Evolutionary conservation across 1,284 basidiomycete genomes (phyloP).

Genomic region (Fomitopsis betulina): DNA sequence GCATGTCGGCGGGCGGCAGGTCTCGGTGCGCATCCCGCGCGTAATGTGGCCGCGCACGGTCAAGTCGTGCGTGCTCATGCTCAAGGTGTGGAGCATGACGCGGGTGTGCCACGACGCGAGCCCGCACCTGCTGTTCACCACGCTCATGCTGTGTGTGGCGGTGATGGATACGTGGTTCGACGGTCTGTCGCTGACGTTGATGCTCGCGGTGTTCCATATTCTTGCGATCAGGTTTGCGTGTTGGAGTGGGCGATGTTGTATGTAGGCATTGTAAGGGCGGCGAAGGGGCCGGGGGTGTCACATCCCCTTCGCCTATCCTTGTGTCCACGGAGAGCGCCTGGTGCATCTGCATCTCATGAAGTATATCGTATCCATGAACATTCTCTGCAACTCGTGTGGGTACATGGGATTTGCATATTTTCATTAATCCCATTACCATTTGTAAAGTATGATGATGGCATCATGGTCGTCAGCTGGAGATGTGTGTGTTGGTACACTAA

Average conservation of each 20-base stretch:
- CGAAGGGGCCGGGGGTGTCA: neutral
- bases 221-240: slow-evolving; percentile 21
- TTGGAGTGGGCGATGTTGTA: slow-evolving; percentile 9
- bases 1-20: slow-evolving; percentile 6
- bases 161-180: slow-evolving; percentile 45
- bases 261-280: neutral
- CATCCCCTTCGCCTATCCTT: neutral
- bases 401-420: no score
- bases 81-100: slow-evolving; percentile 38
- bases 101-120: slow-evolving; percentile 27
- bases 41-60: slow-evolving; percentile 21
- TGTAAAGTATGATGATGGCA: no score
- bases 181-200: slow-evolving; percentile 29
- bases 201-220: slow-evolving; percentile 37
- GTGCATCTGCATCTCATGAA: no score
- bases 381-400: no score
- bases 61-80: slow-evolving; percentile 27
- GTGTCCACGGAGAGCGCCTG: neutral
- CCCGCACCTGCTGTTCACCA: slow-evolving; percentile 14
- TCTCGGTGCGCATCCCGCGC: slow-evolving; percentile 13
- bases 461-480: no score
- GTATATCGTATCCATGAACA: no score
- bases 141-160: slow-evolving; percentile 32
- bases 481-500: no score
- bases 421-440: no score